Percentiles rank a stretch among this genome's conserved stretches.
Evolutionary conservation across 129 eudicot species (phyloP).

Genomic region (Ambrosia artemisiifolia): DNA sequence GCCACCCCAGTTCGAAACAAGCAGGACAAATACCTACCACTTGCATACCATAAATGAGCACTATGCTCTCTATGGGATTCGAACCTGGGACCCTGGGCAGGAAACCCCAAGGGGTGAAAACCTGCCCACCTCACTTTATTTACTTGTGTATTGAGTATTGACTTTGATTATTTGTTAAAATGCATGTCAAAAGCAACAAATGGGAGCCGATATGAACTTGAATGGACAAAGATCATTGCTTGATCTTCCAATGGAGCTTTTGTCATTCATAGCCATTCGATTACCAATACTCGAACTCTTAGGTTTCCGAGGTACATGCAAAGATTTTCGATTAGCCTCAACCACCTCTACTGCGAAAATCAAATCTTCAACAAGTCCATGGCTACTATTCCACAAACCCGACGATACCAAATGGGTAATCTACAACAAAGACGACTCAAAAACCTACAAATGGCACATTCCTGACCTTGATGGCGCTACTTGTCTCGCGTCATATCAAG

Average conservation of each 20-base stretch:
- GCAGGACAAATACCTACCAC: too few species aligned
- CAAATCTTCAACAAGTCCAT: constrained; percentile 10
- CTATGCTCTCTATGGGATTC: too few species aligned
- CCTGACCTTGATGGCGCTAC: constrained; percentile 27
- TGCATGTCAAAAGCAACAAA: neutral
- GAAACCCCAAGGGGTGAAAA: too few species aligned
- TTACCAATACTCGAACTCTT: constrained; percentile 30
- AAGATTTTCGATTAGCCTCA: constrained; percentile 34
- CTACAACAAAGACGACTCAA: neutral
- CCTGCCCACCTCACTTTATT: too few species aligned
- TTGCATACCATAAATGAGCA: too few species aligned
- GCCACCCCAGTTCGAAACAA: too few species aligned
- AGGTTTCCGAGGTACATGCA: constrained; percentile 37
- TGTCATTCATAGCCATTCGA: constrained; percentile 19
- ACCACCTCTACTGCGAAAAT: constrained; percentile 16
- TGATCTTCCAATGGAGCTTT: constrained; percentile 31
- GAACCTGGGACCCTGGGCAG: too few species aligned
- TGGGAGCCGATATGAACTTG: neutral
- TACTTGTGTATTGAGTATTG: too few species aligned
- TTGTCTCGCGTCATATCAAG: constrained; percentile 39
- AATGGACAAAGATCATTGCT: constrained; percentile 10
- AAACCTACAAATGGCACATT: constrained; percentile 21
- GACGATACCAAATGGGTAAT: constrained; percentile 16
- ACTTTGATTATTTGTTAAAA: neutral
- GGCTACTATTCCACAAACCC: constrained; percentile 25